phyloP scores from a whole-genome alignment of 2,329 filamentous ascomycete genomes.

The Hymenoscyphus fructigenus region DNA sequence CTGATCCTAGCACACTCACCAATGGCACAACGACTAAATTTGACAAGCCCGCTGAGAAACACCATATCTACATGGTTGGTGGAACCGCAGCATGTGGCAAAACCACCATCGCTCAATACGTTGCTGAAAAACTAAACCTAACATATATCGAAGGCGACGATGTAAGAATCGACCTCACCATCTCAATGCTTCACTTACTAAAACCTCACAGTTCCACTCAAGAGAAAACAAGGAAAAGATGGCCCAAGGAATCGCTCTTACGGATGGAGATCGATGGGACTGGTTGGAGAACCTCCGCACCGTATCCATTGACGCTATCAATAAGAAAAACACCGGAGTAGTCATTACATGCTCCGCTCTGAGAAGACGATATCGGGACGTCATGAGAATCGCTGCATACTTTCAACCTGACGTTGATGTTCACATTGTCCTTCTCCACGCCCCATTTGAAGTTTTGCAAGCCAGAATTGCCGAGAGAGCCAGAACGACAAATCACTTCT shows the following conservation, averaged over 20 bases:
- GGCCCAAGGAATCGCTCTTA: constrained; percentile 77
- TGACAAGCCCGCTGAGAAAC: constrained; percentile 35
- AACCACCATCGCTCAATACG: constrained; percentile 67
- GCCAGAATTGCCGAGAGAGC: constrained; percentile 70
- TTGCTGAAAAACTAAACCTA: constrained; percentile 61
- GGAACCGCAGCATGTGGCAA: constrained; percentile 80
- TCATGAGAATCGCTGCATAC: constrained; percentile 78
- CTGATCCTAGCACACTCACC: constrained; percentile 20
- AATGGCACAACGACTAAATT: constrained; percentile 19
- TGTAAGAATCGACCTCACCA: constrained; percentile 49
- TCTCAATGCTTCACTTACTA: constrained; percentile 15
- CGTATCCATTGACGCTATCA: constrained; percentile 57
- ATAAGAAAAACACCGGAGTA: constrained; percentile 64
- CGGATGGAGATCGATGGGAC: constrained; percentile 94
- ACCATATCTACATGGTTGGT: constrained; percentile 79
- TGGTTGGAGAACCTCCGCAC: constrained; percentile 83
- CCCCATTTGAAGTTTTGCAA: constrained; percentile 72
- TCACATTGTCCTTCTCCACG: constrained; percentile 90
- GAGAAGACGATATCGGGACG: constrained; percentile 95
- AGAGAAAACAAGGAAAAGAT: constrained; percentile 87
- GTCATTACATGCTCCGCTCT: constrained; percentile 94
- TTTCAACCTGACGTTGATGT: constrained; percentile 71
- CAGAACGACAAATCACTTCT: constrained; percentile 80
- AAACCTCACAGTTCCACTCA: constrained; percentile 63
- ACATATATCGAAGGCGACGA: constrained; percentile 78